These are phyloP conservation scores for Madurella mycetomatis DNA, from an alignment of 2,329 filamentous ascomycete species.

Conservation along the genomic window DNA sequence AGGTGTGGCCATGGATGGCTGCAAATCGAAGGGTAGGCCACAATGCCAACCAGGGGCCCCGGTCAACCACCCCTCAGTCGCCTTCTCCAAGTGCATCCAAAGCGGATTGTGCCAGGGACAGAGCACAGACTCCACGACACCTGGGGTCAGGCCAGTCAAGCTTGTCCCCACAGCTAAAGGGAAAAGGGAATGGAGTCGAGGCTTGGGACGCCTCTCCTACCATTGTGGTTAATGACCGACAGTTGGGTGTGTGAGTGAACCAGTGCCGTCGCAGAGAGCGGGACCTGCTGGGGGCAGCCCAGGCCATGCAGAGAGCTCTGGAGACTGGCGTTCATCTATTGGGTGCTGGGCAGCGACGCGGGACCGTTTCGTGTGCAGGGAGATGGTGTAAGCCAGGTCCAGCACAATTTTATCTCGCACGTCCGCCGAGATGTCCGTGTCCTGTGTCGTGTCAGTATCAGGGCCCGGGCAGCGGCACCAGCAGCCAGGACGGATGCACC, in stretches of 20 bases:
- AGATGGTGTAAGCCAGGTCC: not conserved
- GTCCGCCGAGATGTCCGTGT: slow-evolving; percentile 15
- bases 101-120: not conserved
- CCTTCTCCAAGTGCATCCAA: not conserved
- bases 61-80: slow-evolving; percentile 16
- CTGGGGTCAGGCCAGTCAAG: slow-evolving; percentile 11
- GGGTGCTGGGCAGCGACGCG: slow-evolving; percentile 5
- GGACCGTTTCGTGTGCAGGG: slow-evolving; percentile 9
- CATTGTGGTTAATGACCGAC: slow-evolving; percentile 18
- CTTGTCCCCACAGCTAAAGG: slow-evolving; percentile 16
- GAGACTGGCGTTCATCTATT: slow-evolving; percentile 9
- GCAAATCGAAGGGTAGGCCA: slow-evolving; percentile 28
- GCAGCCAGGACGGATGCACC: not conserved
- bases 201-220: too few relatives aligned
- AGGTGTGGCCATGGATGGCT: slow-evolving; percentile 25
- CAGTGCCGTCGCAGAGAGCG: slow-evolving; percentile 20
- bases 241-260: slow-evolving; percentile 14
- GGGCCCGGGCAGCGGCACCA: slow-evolving; percentile 3
- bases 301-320: slow-evolving; percentile 6
- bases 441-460: slow-evolving; percentile 7
- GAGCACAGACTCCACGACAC: slow-evolving; percentile 22
- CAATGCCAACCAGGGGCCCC: slow-evolving; percentile 27
- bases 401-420: slow-evolving; percentile 11
- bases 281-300: slow-evolving; percentile 3
- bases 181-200: slow-evolving; percentile 3